Evolutionary conservation across 2,329 filamentous ascomycete genomes (phyloP).

Genomic region (Triangularia verruculosa): DNA sequence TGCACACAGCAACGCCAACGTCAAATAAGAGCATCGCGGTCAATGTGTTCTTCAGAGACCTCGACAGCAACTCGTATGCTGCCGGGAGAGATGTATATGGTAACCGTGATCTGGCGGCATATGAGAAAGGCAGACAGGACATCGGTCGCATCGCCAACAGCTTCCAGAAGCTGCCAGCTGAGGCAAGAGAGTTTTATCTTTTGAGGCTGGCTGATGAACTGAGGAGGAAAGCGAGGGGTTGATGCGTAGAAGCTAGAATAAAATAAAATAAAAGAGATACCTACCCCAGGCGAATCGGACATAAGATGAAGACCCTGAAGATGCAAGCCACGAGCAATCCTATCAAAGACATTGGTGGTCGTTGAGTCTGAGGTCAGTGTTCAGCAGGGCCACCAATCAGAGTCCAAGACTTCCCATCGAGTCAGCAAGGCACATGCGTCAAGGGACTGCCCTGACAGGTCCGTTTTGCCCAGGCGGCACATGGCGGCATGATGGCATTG

Average conservation of each 20-base stretch:
- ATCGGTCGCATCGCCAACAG: slow-evolving; percentile 62
- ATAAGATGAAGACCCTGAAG: neutral
- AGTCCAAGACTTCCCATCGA: slow-evolving; percentile 15
- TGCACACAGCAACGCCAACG: slow-evolving; percentile 67
- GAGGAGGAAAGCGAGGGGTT: slow-evolving; percentile 20
- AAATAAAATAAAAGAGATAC: neutral
- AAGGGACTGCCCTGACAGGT: slow-evolving; percentile 25
- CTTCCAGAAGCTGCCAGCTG: slow-evolving; percentile 63
- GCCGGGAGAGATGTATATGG: slow-evolving; percentile 80
- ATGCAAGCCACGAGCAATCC: neutral
- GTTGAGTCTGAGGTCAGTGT: neutral
- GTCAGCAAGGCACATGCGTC: slow-evolving; percentile 27
- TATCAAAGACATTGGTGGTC: neutral
- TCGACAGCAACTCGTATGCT: slow-evolving; percentile 63
- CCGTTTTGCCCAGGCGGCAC: slow-evolving; percentile 4
- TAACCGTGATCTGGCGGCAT: slow-evolving; percentile 79
- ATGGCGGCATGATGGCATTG: neutral
- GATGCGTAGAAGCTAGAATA: neutral
- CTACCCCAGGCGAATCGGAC: neutral
- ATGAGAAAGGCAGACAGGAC: slow-evolving; percentile 76
- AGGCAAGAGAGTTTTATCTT: slow-evolving; percentile 73
- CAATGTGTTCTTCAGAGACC: slow-evolving; percentile 83
- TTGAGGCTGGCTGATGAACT: slow-evolving; percentile 69
- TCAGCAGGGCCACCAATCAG: slow-evolving; percentile 17
- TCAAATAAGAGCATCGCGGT: slow-evolving; percentile 68